These are phyloP conservation scores for Pueraria montana DNA, from an alignment of 306 rosid species.

Conservation along the genomic window DNA sequence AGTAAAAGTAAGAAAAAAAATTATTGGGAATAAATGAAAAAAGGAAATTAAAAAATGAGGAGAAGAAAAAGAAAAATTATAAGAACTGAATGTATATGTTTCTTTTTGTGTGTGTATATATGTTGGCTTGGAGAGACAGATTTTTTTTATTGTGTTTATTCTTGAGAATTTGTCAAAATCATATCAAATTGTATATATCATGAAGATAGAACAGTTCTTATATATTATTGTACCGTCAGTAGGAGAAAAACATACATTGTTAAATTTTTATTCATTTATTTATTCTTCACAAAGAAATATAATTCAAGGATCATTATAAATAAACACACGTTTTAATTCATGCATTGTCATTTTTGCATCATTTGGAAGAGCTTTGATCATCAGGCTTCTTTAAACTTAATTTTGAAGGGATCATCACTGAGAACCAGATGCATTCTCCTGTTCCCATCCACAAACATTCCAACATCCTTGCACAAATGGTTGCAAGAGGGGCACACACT, in stretches of 20 bases:
- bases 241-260: not conserved
- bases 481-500: conserved; percentile 47
- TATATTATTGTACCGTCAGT: too few relatives aligned
- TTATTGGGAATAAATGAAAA: too few relatives aligned
- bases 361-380: not conserved
- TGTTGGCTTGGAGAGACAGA: not conserved
- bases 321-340: not conserved
- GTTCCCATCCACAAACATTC: conserved; percentile 18
- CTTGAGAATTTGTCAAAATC: not conserved
- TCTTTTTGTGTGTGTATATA: not conserved
- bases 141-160: not conserved
- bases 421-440: conserved; percentile 37
- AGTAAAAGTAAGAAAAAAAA: not conserved
- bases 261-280: not conserved
- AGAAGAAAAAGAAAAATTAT: not conserved
- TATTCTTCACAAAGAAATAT: not conserved
- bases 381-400: conserved; percentile 29
- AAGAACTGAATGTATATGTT: not conserved
- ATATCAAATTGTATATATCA: not conserved
- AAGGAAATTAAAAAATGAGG: not conserved
- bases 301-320: not conserved
- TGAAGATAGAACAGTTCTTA: too few relatives aligned
- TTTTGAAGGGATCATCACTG: conserved; percentile 27
- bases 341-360: not conserved
- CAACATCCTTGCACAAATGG: conserved; percentile 36